These are phyloP conservation scores for Vinca major DNA, from an alignment of 305 asterid genomes.

Conservation along the genomic window DNA sequence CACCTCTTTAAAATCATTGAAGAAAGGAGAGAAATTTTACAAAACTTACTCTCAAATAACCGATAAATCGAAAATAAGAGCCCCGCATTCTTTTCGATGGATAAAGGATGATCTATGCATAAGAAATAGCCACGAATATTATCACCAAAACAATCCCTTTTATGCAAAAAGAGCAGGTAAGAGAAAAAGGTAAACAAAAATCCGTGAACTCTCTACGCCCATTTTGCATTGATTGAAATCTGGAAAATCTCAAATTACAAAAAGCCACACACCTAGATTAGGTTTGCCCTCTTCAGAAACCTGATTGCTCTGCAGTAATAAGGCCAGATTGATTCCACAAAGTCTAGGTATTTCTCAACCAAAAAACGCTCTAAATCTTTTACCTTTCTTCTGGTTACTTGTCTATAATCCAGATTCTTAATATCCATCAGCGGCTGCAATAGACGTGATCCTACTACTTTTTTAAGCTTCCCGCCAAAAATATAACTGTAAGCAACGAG, in stretches of 20 bases:
- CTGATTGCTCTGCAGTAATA: slow-evolving; percentile 72
- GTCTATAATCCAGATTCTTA: slow-evolving; percentile 40
- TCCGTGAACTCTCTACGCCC: background rate
- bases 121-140: no score
- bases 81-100: no score
- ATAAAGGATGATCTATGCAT: no score
- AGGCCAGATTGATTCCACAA: slow-evolving; percentile 78
- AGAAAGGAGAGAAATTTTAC: no score
- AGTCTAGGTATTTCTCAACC: slow-evolving; percentile 63
- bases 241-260: slow-evolving; percentile 5
- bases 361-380: slow-evolving; percentile 38
- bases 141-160: no score
- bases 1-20: no score
- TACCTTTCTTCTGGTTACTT: slow-evolving; percentile 24
- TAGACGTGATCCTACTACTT: slow-evolving; percentile 26
- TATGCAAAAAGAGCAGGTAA: no score
- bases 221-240: slow-evolving; percentile 1
- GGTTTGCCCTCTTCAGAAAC: slow-evolving; percentile 76
- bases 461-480: slow-evolving; percentile 53
- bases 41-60: no score
- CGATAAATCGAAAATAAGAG: no score
- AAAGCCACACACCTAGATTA: slow-evolving; percentile 31
- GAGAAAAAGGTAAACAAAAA: background rate
- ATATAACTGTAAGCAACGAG: slow-evolving; percentile 32
- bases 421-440: slow-evolving; percentile 51